Evolutionary conservation across 1,284 basidiomycete species (phyloP), one percentile per base, ranked within the genome.

Genomic region (Ustilago loliicola): DNA sequence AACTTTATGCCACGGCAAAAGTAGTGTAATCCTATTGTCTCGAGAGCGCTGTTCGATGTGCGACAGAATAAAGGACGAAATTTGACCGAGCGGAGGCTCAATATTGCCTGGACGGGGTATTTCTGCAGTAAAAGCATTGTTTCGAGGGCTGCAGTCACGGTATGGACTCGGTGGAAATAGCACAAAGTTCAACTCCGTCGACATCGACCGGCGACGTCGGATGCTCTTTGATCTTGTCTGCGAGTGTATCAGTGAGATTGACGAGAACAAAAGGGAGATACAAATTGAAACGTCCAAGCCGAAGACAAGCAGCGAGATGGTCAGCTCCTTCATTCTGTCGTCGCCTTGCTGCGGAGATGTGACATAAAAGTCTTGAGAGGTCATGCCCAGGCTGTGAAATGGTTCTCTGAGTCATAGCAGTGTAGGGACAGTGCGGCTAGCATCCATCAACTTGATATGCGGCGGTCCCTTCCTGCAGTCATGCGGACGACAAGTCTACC

Each of bases 81-180:
- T 58, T 51, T 34, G 66, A 63, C 61, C 66, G 56, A 69, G 66
- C 52, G 66, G 61, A 50, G 25, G 29, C 6, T 55, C 19, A 63
- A 69, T 47, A 7, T 10, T 2, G 27, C 27, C 15, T 21, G 27
- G 9, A 30, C 29, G 56, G 56, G 13, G 25, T 4, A 34, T 25
- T 38, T 42, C 36, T 1, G 34, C 21, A 50, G 7, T 7, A 30
- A 21, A 25, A 48, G 36, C 54, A 54, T 36, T 25, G 23, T 13
- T 32, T 7, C 36, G 11, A 27, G 19, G 38, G 23, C 29, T 34
- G 52, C 29, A 17, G 34, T n/a, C 54, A 38, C 54, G 54, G 56
- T 13, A 30, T 21, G 19, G 29, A 11, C 32, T 54, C 52, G 52
- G 51, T 34, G 29, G 27, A 52, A 30, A 27, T 52, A 29, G 9